A percentile compares a stretch with the other conserved stretches of the same genome.
These are phyloP conservation scores for Cryptococcus jaspeensis DNA, from an alignment of 1,284 basidiomycete species.

Conservation along the genomic window DNA sequence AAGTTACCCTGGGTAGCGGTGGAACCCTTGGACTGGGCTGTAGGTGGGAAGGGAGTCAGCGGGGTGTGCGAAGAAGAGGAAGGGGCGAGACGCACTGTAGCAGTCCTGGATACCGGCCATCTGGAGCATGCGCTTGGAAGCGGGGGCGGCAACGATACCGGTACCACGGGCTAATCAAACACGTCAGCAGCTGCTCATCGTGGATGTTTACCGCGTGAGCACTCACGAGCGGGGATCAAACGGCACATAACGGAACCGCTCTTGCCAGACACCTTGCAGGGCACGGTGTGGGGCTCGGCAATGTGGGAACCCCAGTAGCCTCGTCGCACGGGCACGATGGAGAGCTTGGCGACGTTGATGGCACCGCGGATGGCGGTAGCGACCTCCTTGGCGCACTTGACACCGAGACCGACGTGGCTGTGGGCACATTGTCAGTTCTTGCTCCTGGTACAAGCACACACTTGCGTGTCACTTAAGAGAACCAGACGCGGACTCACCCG, in stretches of 20 bases:
- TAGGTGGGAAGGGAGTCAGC: conserved; percentile 53
- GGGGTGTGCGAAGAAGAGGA: conserved; percentile 38
- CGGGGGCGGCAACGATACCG: conserved; percentile 98
- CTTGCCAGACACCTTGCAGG: conserved; percentile 97
- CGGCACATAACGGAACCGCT: conserved; percentile 99
- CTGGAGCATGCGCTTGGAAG: conserved; percentile 94
- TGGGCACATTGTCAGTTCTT: neutral
- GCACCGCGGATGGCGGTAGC: conserved; percentile 99
- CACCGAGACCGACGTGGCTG: conserved; percentile 92
- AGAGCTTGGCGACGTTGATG: conserved; percentile 97
- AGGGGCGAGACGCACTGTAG: conserved; percentile 38
- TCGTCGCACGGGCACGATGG: conserved; percentile 94
- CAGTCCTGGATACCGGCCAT: conserved; percentile 93
- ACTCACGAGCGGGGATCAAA: conserved; percentile 83
- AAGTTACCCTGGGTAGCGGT: conserved; percentile 99
- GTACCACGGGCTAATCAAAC: conserved; percentile 71
- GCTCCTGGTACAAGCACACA: neutral
- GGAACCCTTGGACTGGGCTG: conserved; percentile 93
- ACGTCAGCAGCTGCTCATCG: neutral
- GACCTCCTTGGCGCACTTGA: conserved; percentile 99
- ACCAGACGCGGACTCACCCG: conserved; percentile 54
- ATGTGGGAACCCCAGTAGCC: conserved; percentile 99
- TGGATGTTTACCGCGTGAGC: conserved; percentile 4
- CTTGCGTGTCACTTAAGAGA: neutral
- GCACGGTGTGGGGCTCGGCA: conserved; percentile 98